These are phyloP conservation scores for Mycena floridula DNA, from an alignment of 768 basidiomycete genomes.

Conservation along the genomic window DNA sequence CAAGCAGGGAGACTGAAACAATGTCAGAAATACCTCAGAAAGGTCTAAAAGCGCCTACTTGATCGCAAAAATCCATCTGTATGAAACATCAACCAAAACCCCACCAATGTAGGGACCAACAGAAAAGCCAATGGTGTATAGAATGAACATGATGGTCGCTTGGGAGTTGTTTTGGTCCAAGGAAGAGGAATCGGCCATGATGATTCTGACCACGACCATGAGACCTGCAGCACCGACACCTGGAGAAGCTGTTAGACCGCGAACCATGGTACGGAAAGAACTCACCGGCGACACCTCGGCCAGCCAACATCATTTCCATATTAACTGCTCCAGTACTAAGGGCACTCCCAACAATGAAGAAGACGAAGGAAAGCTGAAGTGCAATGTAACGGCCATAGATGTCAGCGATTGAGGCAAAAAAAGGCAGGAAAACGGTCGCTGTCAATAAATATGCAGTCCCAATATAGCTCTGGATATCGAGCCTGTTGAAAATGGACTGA, in stretches of 20 bases:
- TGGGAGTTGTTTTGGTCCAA: conserved; percentile 38
- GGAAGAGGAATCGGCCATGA: conserved; percentile 36
- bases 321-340: conserved; percentile 40
- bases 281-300: conserved; percentile 43
- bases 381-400: conserved; percentile 44
- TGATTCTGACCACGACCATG: conserved; percentile 34
- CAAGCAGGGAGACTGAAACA: conserved; percentile 31
- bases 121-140: conserved; percentile 36
- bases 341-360: conserved; percentile 41
- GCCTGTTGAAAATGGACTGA: no score
- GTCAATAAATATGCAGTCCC: conserved; percentile 48
- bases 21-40: conserved; percentile 1
- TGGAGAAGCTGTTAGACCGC: no score
- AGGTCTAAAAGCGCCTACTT: conserved; percentile 27
- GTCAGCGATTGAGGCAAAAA: conserved; percentile 43
- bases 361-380: conserved; percentile 34
- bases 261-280: no score
- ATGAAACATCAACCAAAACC: conserved; percentile 29
- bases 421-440: conserved; percentile 46
- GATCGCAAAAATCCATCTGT: conserved; percentile 52
- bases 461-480: no score
- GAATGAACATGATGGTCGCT: conserved; percentile 31
- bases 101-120: conserved; percentile 42
- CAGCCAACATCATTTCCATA: conserved; percentile 39
- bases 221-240: no score